Conservation (phyloP, 1,284 basidiomycete species). For the Sporisorium reilianum region DNA sequence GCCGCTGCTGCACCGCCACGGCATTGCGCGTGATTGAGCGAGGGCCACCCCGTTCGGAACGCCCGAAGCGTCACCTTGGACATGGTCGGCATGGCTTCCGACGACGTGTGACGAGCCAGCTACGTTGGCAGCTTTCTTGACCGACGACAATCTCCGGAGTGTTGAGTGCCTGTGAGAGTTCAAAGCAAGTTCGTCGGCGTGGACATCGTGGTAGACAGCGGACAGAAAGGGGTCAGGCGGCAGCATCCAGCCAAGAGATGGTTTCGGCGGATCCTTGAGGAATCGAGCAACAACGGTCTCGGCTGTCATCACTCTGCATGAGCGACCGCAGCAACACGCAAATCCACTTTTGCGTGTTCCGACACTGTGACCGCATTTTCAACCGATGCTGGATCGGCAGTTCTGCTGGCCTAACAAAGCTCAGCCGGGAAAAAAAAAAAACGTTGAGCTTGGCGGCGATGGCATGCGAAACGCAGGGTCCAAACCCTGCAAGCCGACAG, state of each 20-base stretch:
- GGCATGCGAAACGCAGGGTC: background rate
- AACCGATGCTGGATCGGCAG: background rate
- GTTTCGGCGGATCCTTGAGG: background rate
- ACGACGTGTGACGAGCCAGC: background rate
- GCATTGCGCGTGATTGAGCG: background rate
- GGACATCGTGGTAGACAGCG: background rate
- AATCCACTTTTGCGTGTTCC: background rate
- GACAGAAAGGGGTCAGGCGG: background rate
- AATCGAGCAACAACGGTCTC: background rate
- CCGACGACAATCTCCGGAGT: background rate
- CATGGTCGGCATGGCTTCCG: conserved; percentile 11
- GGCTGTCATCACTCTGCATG: conserved; percentile 10
- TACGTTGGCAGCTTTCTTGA: too few species aligned
- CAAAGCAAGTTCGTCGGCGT: background rate
- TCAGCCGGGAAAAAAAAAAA: background rate
- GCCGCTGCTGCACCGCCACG: background rate
- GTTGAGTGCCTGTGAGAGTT: background rate
- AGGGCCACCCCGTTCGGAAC: conserved; percentile 15
- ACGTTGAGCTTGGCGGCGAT: background rate
- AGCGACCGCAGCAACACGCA: background rate
- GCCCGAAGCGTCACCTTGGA: conserved; percentile 13
- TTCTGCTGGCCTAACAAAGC: background rate
- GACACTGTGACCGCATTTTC: background rate
- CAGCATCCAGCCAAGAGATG: background rate
- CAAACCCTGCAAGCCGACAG: background rate